These are phyloP conservation scores for Chlamydomonas incerta DNA, from an alignment of 139 green algal genomes.

Conservation along the genomic window DNA sequence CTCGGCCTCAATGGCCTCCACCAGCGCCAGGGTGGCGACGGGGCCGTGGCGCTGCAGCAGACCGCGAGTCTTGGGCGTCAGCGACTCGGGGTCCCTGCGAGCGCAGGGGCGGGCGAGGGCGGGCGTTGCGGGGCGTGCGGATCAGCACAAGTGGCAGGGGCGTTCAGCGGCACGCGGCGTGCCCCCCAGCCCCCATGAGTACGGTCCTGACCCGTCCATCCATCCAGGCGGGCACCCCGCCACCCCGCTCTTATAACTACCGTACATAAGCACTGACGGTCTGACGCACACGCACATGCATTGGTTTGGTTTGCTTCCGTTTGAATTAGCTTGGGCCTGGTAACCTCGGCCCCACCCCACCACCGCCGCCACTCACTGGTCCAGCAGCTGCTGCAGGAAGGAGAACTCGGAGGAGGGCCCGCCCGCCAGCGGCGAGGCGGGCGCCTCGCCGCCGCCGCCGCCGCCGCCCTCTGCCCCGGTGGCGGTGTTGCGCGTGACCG, in stretches of 20 bases:
- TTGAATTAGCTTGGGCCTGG: too few species aligned
- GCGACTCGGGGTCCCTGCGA: neutral
- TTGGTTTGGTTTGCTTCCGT: too few species aligned
- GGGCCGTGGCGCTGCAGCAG: conserved; percentile 7
- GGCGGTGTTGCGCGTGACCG: neutral
- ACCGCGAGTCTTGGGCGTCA: conserved; percentile 17
- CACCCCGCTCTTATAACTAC: too few species aligned
- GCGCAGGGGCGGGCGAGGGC: too few species aligned
- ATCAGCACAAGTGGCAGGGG: too few species aligned
- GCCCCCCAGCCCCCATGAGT: too few species aligned
- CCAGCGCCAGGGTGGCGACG: neutral
- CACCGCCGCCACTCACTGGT: conserved; percentile 5
- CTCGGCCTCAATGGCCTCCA: neutral
- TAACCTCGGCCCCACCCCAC: neutral
- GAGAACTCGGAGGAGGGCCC: neutral
- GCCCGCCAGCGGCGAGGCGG: neutral
- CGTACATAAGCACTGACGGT: too few species aligned
- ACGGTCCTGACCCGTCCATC: too few species aligned
- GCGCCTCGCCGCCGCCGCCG: neutral
- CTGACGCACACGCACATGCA: too few species aligned
- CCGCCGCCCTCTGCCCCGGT: neutral
- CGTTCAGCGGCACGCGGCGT: too few species aligned
- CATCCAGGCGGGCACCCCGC: too few species aligned
- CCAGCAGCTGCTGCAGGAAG: conserved; percentile 26
- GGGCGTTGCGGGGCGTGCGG: too few species aligned